Base-by-base conservation (phyloP, 805 yeast species). In the Candida coquimbonensis region DNA sequence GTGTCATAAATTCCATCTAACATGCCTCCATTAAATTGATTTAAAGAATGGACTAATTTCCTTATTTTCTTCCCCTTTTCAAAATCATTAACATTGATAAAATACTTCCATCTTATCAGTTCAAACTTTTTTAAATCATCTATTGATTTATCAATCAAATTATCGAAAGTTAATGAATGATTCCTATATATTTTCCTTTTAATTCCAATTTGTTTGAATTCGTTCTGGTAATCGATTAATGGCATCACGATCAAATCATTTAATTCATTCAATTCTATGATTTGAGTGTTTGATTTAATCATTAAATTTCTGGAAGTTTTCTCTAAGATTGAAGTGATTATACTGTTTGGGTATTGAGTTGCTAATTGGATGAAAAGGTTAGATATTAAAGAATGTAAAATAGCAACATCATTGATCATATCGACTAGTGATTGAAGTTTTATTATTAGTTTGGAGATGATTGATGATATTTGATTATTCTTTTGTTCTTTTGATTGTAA, bases 101-200 rank as follows among this genome's bases (percentile, higher is more conserved):
- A 62, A 55, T 75, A 75, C 43, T 73, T 76, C 44, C 71, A 66
- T 46, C 75, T 69, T 12, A 68, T 62, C 1, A 72, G 53, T 47
- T 74, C 78, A 53, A 70, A 74, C 0, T 51, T 50, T 43, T 70
- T 63, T 27, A 70, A 53, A 49, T 68, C 67, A 21, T 48, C 44
- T 17, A 72, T 51, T 21, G 66, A 54, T 29, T 29, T 29, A 49
- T 66, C 67, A 65, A 65, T 65, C 41, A 66, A 13, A 16, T 12
- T 34, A 33, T 16, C 16, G 13, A 33, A 33, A 33, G 6, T 26
- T 16, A 32, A 53, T 47, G 39, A 46, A 50, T 9, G 47, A 33
- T 49, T 52, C 33, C 47, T 29, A 39, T 49, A 55, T 8, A 46
- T 11, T 25, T 47, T 47, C 25, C 47, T 52, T 32, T 47, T 49